phyloP scores from a whole-genome alignment of 2,329 filamentous ascomycete genomes.

The Trichoderma sp. region DNA sequence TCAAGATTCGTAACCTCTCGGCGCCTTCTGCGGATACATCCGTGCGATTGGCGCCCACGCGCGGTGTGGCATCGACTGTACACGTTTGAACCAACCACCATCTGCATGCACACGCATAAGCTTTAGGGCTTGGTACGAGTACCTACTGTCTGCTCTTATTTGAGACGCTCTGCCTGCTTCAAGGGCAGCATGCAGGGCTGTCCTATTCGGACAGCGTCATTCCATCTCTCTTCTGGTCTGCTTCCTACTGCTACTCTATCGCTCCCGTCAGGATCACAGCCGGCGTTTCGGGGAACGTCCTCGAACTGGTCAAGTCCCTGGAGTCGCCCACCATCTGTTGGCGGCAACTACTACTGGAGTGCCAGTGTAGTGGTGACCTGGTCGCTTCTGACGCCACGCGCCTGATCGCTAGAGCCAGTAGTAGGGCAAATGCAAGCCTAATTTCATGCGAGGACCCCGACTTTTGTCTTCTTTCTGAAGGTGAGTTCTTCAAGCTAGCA shows the following conservation, averaged over 20 bases:
- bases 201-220: slow-evolving; percentile 2
- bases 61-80: slow-evolving; percentile 28
- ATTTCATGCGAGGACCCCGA: slow-evolving; percentile 19
- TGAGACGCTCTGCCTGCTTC: slow-evolving; percentile 2
- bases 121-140: slow-evolving; percentile 20
- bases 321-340: slow-evolving; percentile 1
- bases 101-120: slow-evolving; percentile 23
- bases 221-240: background rate
- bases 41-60: slow-evolving; percentile 36
- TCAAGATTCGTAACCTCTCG: slow-evolving; percentile 33
- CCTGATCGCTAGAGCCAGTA: slow-evolving; percentile 16
- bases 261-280: slow-evolving; percentile 23
- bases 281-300: slow-evolving; percentile 31
- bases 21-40: slow-evolving; percentile 35
- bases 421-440: slow-evolving; percentile 12
- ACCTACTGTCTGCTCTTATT: background rate
- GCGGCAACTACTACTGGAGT: slow-evolving; percentile 3
- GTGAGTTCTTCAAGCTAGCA: slow-evolving; percentile 9
- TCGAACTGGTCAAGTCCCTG: slow-evolving; percentile 32
- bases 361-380: slow-evolving; percentile 13
- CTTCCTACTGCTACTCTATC: slow-evolving; percentile 4
- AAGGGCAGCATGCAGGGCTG: slow-evolving; percentile 30
- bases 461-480: background rate
- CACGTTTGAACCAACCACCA: slow-evolving; percentile 25
- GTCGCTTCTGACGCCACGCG: slow-evolving; percentile 22